phyloP scores from a whole-genome alignment of 1,284 basidiomycete genomes.

The Malassezia equina region DNA sequence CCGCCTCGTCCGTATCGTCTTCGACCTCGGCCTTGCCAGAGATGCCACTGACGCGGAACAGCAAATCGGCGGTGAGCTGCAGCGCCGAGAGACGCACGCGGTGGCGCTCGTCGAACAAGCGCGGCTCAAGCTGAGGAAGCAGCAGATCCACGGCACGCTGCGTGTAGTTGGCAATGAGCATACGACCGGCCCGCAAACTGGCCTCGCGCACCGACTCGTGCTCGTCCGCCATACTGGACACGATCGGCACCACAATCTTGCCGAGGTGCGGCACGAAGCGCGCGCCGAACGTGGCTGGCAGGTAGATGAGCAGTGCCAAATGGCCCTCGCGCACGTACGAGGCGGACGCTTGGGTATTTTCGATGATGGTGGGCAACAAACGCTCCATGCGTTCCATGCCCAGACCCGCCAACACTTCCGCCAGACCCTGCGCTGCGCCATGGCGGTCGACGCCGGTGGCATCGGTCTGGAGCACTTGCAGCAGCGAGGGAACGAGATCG shows the following conservation, averaged over 20 bases:
- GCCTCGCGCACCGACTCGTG: conserved; percentile 85
- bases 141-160: conserved; percentile 83
- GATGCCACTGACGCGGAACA: conserved; percentile 98
- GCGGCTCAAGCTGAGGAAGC: conserved; percentile 83
- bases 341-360: conserved; percentile 76
- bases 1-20: conserved; percentile 65
- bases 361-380: conserved; percentile 84
- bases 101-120: conserved; percentile 91
- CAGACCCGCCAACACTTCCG: conserved; percentile 86
- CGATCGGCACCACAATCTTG: conserved; percentile 85
- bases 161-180: conserved; percentile 95
- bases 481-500: conserved; percentile 78
- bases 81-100: conserved; percentile 83
- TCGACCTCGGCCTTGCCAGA: conserved; percentile 76
- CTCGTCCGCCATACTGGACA: conserved; percentile 80
- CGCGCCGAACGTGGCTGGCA: conserved; percentile 84
- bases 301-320: conserved; percentile 90
- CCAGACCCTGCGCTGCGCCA: conserved; percentile 93
- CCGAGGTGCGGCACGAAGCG: conserved; percentile 92
- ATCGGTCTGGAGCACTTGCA: conserved; percentile 82
- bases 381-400: conserved; percentile 95
- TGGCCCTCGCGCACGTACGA: conserved; percentile 94
- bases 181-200: conserved; percentile 95
- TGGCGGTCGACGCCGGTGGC: conserved; percentile 91
- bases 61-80: conserved; percentile 83